phyloP scores from a whole-genome alignment of 768 basidiomycete genomes.

The Leucocoprinus leucothites region DNA sequence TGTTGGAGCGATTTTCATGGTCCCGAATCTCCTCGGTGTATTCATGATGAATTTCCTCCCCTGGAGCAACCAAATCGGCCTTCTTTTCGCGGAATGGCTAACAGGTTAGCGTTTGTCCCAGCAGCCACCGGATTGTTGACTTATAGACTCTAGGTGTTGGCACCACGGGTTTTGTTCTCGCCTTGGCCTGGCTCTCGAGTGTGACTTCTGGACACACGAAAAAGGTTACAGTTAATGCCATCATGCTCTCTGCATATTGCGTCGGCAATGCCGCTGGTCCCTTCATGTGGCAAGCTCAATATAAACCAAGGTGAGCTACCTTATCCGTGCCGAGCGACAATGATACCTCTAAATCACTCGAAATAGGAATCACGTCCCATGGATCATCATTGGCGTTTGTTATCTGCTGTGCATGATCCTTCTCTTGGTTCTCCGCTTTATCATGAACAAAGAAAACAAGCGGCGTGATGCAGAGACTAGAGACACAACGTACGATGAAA shows the following conservation, averaged over 20 bases:
- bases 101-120: slow-evolving; percentile 33
- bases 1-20: slow-evolving; percentile 53
- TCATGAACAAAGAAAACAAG: slow-evolving; percentile 60
- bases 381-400: slow-evolving; percentile 72
- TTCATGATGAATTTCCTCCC: slow-evolving; percentile 64
- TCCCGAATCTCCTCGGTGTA: slow-evolving; percentile 64
- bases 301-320: slow-evolving; percentile 53
- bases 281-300: slow-evolving; percentile 73
- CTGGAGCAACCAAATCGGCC: slow-evolving; percentile 61
- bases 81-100: slow-evolving; percentile 55
- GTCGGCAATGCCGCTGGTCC: slow-evolving; percentile 67
- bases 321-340: not conserved
- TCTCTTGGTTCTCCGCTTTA: slow-evolving; percentile 45
- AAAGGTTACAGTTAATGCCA: slow-evolving; percentile 65
- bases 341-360: not conserved
- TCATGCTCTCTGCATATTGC: slow-evolving; percentile 70
- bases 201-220: slow-evolving; percentile 76
- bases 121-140: not conserved
- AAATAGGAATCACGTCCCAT: slow-evolving; percentile 66
- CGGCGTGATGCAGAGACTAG: slow-evolving; percentile 54
- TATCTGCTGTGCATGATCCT: slow-evolving; percentile 49
- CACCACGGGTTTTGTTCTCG: slow-evolving; percentile 56
- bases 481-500: slow-evolving; percentile 55
- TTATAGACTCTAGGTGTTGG: slow-evolving; percentile 34
- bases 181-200: slow-evolving; percentile 60